These are phyloP conservation scores for Penicillium chermesinum DNA, from an alignment of 495 filamentous ascomycete genomes.

Conservation along the genomic window DNA sequence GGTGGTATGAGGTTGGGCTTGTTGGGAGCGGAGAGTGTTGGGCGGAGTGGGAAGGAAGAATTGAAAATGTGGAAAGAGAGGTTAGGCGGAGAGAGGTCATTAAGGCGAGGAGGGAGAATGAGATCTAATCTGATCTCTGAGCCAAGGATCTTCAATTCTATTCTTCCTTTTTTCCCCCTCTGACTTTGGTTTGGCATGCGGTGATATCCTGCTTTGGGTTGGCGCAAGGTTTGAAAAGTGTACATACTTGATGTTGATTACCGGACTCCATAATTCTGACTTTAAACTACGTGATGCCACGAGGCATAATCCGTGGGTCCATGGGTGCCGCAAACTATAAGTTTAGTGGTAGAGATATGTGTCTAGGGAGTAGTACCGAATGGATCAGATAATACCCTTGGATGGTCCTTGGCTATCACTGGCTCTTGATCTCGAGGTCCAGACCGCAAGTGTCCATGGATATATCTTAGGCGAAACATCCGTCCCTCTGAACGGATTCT, in stretches of 20 bases:
- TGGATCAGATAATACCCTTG: too few species aligned
- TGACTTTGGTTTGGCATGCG: too few species aligned
- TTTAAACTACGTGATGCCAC: background rate
- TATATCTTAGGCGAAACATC: too few species aligned
- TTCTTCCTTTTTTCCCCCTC: background rate
- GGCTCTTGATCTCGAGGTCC: too few species aligned
- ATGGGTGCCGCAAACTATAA: background rate
- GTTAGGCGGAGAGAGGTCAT: slow-evolving; percentile 55
- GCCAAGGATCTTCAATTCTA: too few species aligned
- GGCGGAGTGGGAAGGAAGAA: slow-evolving; percentile 65
- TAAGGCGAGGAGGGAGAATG: slow-evolving; percentile 34
- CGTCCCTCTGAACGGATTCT: too few species aligned
- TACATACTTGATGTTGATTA: background rate
- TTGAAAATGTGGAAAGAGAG: slow-evolving; percentile 61
- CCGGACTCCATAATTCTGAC: background rate
- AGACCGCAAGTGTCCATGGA: too few species aligned
- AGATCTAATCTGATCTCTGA: slow-evolving; percentile 32
- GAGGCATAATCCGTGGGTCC: background rate
- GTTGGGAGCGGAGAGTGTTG: slow-evolving; percentile 65
- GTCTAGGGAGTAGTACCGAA: background rate
- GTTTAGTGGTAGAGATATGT: background rate
- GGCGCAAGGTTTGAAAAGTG: background rate
- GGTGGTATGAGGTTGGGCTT: slow-evolving; percentile 75
- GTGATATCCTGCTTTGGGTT: slow-evolving; percentile 3
- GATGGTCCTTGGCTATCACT: too few species aligned